phyloP scores from a whole-genome alignment of 768 basidiomycete genomes.

The Kwoniella bestiolae region DNA sequence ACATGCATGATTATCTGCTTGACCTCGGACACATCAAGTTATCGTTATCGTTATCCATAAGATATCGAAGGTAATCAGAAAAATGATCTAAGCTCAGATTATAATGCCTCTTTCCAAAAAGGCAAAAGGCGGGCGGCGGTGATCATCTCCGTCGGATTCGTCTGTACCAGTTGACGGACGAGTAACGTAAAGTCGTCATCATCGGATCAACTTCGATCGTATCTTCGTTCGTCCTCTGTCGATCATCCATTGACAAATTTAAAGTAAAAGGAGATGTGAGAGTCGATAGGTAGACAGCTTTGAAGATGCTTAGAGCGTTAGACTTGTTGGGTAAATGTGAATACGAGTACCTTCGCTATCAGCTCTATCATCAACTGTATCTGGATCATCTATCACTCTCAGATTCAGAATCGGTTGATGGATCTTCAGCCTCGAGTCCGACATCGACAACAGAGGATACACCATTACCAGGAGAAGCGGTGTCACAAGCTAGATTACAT shows the following conservation, averaged over 20 bases:
- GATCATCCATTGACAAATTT: neutral
- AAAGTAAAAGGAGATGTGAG: neutral
- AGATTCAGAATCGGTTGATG: neutral
- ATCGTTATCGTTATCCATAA: neutral
- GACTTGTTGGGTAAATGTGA: constrained; percentile 3
- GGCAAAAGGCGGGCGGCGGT: too few relatives aligned
- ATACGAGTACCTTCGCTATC: neutral
- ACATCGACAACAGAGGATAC: neutral
- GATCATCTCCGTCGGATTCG: neutral
- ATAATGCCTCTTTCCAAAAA: too few relatives aligned
- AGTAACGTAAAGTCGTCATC: neutral
- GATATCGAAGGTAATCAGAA: neutral
- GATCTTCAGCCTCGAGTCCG: neutral
- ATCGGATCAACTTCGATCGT: neutral
- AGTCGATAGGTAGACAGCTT: neutral
- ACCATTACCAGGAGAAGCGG: neutral
- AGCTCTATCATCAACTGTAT: too few relatives aligned
- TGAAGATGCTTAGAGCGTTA: constrained; percentile 13
- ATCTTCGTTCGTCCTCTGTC: neutral
- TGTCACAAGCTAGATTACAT: neutral
- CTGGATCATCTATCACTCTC: neutral
- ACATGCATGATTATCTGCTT: neutral
- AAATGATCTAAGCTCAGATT: too few relatives aligned
- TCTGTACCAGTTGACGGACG: too few relatives aligned
- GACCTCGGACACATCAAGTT: too few relatives aligned